Evolutionary conservation across 345 rosid species (phyloP).

Genomic region (Citrus cavaleriei): DNA sequence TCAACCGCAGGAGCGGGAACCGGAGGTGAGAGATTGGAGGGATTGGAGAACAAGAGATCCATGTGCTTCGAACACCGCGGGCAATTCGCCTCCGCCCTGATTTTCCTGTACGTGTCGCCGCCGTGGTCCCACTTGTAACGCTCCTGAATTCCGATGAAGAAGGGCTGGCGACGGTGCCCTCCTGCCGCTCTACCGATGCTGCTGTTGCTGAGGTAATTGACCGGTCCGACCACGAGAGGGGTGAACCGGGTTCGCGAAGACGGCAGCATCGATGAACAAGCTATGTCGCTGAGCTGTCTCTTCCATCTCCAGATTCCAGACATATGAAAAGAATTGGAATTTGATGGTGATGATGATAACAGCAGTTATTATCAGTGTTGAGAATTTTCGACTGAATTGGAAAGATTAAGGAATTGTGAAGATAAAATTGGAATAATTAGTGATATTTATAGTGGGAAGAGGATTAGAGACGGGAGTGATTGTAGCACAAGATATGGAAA

Average conservation of each 20-base stretch:
- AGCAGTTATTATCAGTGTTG: too few relatives aligned
- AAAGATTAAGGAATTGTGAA: too few relatives aligned
- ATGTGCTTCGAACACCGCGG: constrained; percentile 88
- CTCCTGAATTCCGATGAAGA: constrained; percentile 46
- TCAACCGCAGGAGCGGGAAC: constrained; percentile 5
- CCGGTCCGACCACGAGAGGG: constrained; percentile 16
- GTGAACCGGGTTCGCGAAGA: constrained; percentile 21
- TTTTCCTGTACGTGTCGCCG: constrained; percentile 47
- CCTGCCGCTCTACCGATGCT: constrained; percentile 17
- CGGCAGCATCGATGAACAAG: constrained; percentile 12
- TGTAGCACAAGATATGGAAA: constrained; percentile 25
- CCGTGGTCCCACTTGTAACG: constrained; percentile 74
- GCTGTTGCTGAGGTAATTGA: constrained; percentile 41
- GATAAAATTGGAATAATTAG: too few relatives aligned
- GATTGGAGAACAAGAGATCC: constrained; percentile 70
- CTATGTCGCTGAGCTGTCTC: constrained; percentile 35
- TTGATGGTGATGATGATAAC: too few relatives aligned
- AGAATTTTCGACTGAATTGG: too few relatives aligned
- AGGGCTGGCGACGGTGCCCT: constrained; percentile 35
- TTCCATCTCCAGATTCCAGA: constrained; percentile 71
- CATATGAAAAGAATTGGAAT: constrained; percentile 20
- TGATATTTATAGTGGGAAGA: background rate
- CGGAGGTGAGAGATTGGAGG: constrained; percentile 37
- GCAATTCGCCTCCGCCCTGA: constrained; percentile 84
- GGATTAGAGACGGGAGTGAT: constrained; percentile 29